A percentile compares a stretch with the other conserved stretches of the same genome.
Conservation (phyloP, 768 basidiomycete species). For the Pulveroboletus frians region DNA sequence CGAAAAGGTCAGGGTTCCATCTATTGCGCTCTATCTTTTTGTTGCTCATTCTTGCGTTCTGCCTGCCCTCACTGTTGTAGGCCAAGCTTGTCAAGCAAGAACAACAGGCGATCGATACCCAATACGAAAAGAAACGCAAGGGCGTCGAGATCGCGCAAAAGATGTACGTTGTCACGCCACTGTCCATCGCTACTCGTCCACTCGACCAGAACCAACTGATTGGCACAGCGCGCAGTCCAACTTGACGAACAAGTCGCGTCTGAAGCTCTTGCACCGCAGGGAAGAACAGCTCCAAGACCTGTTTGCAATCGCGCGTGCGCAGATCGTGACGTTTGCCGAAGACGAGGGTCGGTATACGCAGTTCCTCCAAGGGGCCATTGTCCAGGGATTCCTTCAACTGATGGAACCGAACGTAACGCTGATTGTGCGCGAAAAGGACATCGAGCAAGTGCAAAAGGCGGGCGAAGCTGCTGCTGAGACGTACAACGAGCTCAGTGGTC, state of each 20-base stretch:
- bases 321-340: slow-evolving; percentile 56
- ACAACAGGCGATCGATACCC: slow-evolving; percentile 88
- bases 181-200: background rate
- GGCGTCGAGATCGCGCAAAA: slow-evolving; percentile 91
- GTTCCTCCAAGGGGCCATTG: slow-evolving; percentile 78
- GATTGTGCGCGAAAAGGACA: slow-evolving; percentile 63
- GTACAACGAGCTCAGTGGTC: slow-evolving; percentile 78
- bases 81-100: slow-evolving; percentile 97
- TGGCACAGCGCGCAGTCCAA: slow-evolving; percentile 81
- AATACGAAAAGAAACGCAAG: slow-evolving; percentile 95
- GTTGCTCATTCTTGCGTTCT: background rate
- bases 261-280: slow-evolving; percentile 82
- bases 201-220: background rate
- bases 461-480: slow-evolving; percentile 54
- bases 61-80: slow-evolving; percentile 35
- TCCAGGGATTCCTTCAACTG: slow-evolving; percentile 81
- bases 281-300: slow-evolving; percentile 91
- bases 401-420: slow-evolving; percentile 72
- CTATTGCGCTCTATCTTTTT: background rate
- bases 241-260: slow-evolving; percentile 91
- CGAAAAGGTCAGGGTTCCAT: slow-evolving; percentile 66
- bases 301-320: slow-evolving; percentile 65
- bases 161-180: slow-evolving; percentile 57
- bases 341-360: slow-evolving; percentile 69
- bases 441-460: slow-evolving; percentile 55